phyloP scores from a whole-genome alignment of 176 grass and related monocot species.

The Phragmites australis region DNA sequence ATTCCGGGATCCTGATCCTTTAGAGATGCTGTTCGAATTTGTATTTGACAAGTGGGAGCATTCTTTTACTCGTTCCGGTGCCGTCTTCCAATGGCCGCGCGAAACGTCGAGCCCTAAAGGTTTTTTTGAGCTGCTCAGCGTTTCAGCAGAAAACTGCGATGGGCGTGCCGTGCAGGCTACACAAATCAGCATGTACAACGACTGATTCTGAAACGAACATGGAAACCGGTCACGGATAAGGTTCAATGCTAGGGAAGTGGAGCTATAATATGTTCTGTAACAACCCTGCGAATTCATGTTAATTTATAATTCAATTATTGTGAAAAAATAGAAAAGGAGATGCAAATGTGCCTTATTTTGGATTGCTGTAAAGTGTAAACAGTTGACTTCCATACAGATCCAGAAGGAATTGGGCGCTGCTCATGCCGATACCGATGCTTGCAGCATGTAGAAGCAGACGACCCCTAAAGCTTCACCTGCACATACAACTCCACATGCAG shows the following conservation, averaged over 20 bases:
- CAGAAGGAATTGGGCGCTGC: neutral
- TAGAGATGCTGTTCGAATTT: neutral
- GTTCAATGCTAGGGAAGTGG: neutral
- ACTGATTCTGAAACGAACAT: neutral
- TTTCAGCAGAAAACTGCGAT: conserved; percentile 2
- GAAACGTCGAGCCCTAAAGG: neutral
- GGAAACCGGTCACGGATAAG: neutral
- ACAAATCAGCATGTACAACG: neutral
- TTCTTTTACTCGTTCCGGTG: conserved; percentile 11
- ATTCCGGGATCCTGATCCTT: conserved; percentile 1
- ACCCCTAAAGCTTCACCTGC: neutral
- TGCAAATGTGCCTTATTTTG: conserved; percentile 5
- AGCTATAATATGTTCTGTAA: neutral
- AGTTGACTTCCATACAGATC: conserved; percentile 29
- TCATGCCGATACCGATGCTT: neutral
- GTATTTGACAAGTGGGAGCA: neutral
- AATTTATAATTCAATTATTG: conserved; percentile 1
- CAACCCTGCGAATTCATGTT: neutral
- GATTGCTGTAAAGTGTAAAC: neutral
- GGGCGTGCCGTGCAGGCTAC: conserved; percentile 15
- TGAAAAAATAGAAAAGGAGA: neutral
- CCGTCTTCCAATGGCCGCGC: neutral
- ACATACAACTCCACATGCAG: neutral
- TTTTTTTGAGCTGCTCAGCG: neutral
- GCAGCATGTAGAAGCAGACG: neutral